Base-by-base conservation (phyloP, 805 yeast species). In the Metschnikowia kunwiensis region DNA sequence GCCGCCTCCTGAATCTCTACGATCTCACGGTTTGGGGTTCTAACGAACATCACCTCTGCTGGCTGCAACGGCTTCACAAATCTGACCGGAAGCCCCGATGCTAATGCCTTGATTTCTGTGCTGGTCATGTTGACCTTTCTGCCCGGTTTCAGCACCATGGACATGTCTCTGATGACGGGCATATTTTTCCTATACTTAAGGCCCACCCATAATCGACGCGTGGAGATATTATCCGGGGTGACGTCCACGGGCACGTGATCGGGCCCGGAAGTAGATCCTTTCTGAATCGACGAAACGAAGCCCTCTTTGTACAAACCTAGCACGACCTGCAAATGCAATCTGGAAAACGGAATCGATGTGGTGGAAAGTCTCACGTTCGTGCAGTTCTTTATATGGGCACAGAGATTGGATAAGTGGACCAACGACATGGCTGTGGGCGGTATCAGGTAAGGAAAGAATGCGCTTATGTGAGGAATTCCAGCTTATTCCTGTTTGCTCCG, bases 371-470 rank as follows among this genome's bases (percentile, higher is more conserved):
- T 77, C 32, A 86, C 91, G 58, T 82, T 75, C 11, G 86, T 74
- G 50, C 91, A 86, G 63, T 93, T 93, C 60, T 87, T 94, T 44
- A 93, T 58, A 57, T 91, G 97, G 15, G 95, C 80, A 56, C 96
- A 86, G 27, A 84, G 72, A 65, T 87, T 76, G 10, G 91, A 93
- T 44, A 93, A 72, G 47, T 80, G 82, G 32, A 84, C 94, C 36
- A 89, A 71, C 21, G 96, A 88, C 96, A 91, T 88, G 37, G 24
- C 24, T n/a, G n/a, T n/a, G n/a, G n/a, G n/a, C n/a, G n/a, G n/a
- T n/a, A n/a, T n/a, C n/a, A n/a, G n/a, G n/a, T n/a, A n/a, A n/a
- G n/a, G n/a, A n/a, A n/a, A n/a, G n/a, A n/a, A n/a, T n/a, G n/a
- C n/a, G n/a, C n/a, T n/a, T n/a, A n/a, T n/a, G n/a, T n/a, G n/a